phyloP scores from a whole-genome alignment of 352 stramenopile genomes.

The Phytophthora chlamydospora region DNA sequence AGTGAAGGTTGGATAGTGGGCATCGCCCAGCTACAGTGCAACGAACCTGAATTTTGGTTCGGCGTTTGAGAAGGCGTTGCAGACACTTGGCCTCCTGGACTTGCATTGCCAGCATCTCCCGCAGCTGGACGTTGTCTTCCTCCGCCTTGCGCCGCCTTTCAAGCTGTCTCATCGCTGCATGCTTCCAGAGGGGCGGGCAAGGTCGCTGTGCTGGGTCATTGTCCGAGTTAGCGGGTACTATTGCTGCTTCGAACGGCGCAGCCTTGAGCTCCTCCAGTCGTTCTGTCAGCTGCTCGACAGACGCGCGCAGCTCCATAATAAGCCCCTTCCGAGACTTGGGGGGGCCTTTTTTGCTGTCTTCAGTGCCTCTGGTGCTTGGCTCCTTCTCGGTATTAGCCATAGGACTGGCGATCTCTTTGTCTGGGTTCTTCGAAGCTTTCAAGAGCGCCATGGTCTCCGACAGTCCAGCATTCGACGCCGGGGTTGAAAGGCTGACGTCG shows the following conservation, averaged over 20 bases:
- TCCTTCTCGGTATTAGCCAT: not conserved
- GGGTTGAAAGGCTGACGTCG: not conserved
- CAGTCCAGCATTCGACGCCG: not conserved
- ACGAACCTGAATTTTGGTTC: constrained; percentile 33
- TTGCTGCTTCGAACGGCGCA: not conserved
- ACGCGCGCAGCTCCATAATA: constrained; percentile 6
- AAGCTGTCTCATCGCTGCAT: constrained; percentile 24
- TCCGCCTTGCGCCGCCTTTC: constrained; percentile 21
- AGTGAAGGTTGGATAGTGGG: too few relatives aligned
- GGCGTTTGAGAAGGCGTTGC: constrained; percentile 35
- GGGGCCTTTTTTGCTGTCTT: not conserved
- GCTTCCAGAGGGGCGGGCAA: constrained; percentile 25
- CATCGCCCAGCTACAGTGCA: too few relatives aligned
- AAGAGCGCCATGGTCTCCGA: not conserved
- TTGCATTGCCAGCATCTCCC: constrained; percentile 32
- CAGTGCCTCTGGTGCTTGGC: too few relatives aligned
- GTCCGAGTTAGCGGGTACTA: not conserved
- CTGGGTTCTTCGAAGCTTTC: constrained; percentile 4
- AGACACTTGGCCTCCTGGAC: constrained; percentile 33
- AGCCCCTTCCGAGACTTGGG: constrained; percentile 20
- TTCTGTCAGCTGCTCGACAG: constrained; percentile 8
- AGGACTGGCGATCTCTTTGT: not conserved
- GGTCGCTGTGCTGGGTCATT: not conserved
- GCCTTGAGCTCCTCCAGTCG: constrained; percentile 17
- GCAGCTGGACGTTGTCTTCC: constrained; percentile 30